Base-by-base conservation (phyloP, 2,329 filamentous ascomycete species). In the Ascochyta pisi region DNA sequence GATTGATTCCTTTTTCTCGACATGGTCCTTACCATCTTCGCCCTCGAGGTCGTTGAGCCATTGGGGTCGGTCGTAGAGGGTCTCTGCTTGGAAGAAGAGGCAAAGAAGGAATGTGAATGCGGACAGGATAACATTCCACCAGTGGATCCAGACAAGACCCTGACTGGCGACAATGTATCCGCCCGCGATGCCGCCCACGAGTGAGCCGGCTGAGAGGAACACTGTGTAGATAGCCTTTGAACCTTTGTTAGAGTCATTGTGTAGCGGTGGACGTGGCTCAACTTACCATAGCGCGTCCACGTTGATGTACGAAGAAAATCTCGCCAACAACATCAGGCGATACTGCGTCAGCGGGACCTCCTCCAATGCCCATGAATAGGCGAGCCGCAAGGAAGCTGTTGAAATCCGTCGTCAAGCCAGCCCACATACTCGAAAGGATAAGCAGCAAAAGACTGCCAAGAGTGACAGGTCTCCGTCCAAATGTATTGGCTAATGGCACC, bases 261-360 rank as follows among this genome's bases (percentile, higher is more conserved):
- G 12, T 24, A 9, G 16, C 3, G 9, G 37, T 15, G 13, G 1
- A 19, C 4, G 15, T 23, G 12, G 6, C 1, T 26, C 4, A 7
- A 48, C 60, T 63, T 46, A 75, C 74, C 70, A 79, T 73, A 3
- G 74, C 76, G 40, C 77, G 68, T 35, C 77, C 77, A 15, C 74
- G 69, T 53, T 78, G 69, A 46, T 78, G 77, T 23, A 78, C 69
- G 50, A 78, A 79, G 61, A 78, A 78, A 2, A 77, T 67, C 48
- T 78, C 76, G 1, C 76, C 77, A 9, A 78, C 69, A 9, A 77
- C 70, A 60, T 75, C 74, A 6, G 77, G 76, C 8, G 76, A 71
- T 15, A 79, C 67, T 15, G 74, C 75, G 60, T 79, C 76, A 7
- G 74, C 72, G 4, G 75, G 69, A 1, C 71, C 72, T 29, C 70